A percentile compares a stretch with the other conserved stretches of the same genome.
These are phyloP conservation scores for Annona squamosa DNA, from an alignment of 164 flowering plant genomes.

Conservation along the genomic window DNA sequence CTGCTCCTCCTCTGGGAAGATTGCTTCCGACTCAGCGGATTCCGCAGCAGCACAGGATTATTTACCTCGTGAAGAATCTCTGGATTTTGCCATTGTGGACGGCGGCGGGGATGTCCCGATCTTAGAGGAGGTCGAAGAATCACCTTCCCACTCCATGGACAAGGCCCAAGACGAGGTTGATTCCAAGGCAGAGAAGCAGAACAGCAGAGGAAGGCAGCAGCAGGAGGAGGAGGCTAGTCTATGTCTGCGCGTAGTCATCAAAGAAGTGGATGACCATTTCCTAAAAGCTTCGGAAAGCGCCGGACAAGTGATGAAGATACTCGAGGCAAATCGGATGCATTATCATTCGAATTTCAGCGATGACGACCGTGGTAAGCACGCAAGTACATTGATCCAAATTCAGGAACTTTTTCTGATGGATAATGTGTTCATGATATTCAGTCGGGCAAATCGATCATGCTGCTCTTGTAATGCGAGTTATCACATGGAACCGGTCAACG, in stretches of 20 bases:
- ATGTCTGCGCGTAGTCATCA: slow-evolving; percentile 46
- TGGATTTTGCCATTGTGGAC: not conserved
- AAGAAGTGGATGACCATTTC: slow-evolving; percentile 67
- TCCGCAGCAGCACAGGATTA: slow-evolving; percentile 18
- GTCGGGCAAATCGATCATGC: slow-evolving; percentile 90
- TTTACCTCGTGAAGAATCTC: slow-evolving; percentile 7
- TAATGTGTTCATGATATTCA: not conserved
- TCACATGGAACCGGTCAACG: slow-evolving; percentile 84
- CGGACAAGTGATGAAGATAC: slow-evolving; percentile 81
- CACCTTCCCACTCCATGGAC: slow-evolving; percentile 15
- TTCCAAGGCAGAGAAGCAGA: slow-evolving; percentile 8
- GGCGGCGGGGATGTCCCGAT: not conserved
- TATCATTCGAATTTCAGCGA: slow-evolving; percentile 93
- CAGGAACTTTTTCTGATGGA: not conserved
- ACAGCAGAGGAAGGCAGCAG: slow-evolving; percentile 18
- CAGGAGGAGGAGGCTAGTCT: slow-evolving; percentile 16
- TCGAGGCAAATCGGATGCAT: slow-evolving; percentile 81
- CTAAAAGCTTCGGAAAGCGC: slow-evolving; percentile 75
- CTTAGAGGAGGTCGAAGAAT: slow-evolving; percentile 25
- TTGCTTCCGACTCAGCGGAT: not conserved
- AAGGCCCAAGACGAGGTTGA: slow-evolving; percentile 15
- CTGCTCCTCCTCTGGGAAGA: slow-evolving; percentile 23
- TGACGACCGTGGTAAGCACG: slow-evolving; percentile 43
- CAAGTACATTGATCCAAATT: not conserved
- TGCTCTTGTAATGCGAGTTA: slow-evolving; percentile 87